These are phyloP conservation scores for Botrytis paeoniae DNA, from an alignment of 2,329 filamentous ascomycete species.

Conservation along the genomic window DNA sequence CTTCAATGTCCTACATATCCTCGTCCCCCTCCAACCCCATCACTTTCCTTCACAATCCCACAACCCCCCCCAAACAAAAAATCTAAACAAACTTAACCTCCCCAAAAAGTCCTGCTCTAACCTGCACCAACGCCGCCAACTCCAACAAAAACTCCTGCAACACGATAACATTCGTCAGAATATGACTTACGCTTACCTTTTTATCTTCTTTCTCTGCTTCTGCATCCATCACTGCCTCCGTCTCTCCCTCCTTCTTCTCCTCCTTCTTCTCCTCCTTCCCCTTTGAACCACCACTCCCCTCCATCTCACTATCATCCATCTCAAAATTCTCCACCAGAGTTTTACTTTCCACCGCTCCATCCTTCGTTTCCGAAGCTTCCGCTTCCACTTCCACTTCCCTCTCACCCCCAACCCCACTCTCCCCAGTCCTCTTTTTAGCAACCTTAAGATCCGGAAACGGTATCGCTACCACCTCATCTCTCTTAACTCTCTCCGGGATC, in stretches of 20 bases:
- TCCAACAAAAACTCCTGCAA: constrained; percentile 79
- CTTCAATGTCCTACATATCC: too few species aligned
- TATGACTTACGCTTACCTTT: constrained; percentile 66
- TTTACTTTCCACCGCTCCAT: constrained; percentile 12
- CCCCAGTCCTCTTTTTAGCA: constrained; percentile 40
- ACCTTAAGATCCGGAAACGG: constrained; percentile 42
- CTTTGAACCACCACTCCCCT: background rate
- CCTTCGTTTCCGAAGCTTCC: background rate
- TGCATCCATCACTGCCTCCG: constrained; percentile 9
- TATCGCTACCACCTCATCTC: constrained; percentile 44
- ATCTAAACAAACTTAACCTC: constrained; percentile 62
- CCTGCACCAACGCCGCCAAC: constrained; percentile 70
- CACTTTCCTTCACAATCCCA: too few species aligned
- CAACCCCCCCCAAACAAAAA: background rate
- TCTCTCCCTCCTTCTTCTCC: constrained; percentile 11
- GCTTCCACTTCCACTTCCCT: background rate
- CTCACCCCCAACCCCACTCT: background rate
- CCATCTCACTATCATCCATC: background rate
- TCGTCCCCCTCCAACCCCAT: too few species aligned
- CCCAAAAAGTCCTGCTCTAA: constrained; percentile 70
- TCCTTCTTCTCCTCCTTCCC: constrained; percentile 20
- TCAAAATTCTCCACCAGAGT: background rate
- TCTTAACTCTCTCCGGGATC: constrained; percentile 40
- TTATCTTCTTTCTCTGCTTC: constrained; percentile 35
- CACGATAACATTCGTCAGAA: constrained; percentile 76